These are phyloP conservation scores for Carex parvula DNA, from an alignment of 176 grass and related monocot genomes.

Conservation along the genomic window DNA sequence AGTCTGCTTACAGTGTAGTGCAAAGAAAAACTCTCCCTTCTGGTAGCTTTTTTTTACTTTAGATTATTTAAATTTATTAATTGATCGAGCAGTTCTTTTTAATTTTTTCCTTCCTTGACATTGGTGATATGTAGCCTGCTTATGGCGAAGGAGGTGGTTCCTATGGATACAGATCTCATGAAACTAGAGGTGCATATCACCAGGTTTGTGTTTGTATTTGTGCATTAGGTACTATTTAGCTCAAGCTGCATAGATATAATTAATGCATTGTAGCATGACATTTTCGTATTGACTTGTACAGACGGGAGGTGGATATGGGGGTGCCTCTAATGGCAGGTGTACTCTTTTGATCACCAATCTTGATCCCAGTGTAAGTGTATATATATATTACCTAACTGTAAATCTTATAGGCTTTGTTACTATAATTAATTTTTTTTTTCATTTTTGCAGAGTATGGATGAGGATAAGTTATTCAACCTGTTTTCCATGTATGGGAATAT, in stretches of 20 bases:
- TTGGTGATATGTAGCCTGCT: constrained; percentile 38
- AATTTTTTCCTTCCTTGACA: not conserved
- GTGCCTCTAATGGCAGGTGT: constrained; percentile 83
- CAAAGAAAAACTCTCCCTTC: not conserved
- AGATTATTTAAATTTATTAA: not conserved
- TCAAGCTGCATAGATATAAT: not conserved
- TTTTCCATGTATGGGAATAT: constrained; percentile 99
- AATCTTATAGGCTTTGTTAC: not conserved
- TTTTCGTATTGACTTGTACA: constrained; percentile 8
- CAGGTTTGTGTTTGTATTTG: constrained; percentile 51
- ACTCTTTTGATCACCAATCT: constrained; percentile 95
- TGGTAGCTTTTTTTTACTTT: not conserved
- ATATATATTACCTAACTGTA: not conserved
- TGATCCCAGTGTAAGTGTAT: constrained; percentile 79
- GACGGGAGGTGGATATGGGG: constrained; percentile 79
- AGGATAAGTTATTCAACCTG: constrained; percentile 94
- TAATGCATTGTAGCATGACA: constrained; percentile 1
- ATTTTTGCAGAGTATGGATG: constrained; percentile 72
- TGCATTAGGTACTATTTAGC: not conserved
- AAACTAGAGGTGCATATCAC: constrained; percentile 54
- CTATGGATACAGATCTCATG: constrained; percentile 51
- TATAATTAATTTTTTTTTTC: constrained; percentile 7
- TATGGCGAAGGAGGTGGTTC: constrained; percentile 64
- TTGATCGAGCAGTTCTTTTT: not conserved
- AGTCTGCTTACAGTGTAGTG: not conserved